These are phyloP conservation scores for Aspergillus homomorphus DNA, from an alignment of 495 filamentous ascomycete species.

Conservation along the genomic window DNA sequence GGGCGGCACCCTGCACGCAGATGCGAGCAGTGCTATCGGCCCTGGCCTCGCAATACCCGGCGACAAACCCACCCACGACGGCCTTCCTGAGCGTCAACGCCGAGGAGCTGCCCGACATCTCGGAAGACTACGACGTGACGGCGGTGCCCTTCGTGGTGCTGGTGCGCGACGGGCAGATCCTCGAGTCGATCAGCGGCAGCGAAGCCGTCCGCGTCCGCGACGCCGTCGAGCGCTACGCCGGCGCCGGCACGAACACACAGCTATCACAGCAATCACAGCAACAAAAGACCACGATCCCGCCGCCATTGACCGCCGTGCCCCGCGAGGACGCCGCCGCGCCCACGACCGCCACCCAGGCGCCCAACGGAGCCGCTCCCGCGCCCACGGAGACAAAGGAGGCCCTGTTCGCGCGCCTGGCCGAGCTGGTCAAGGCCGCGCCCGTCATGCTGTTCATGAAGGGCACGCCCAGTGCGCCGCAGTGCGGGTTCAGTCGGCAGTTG, in stretches of 20 bases:
- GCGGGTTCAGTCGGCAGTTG: constrained; percentile 88
- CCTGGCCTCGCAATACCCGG: constrained; percentile 78
- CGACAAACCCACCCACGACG: constrained; percentile 58
- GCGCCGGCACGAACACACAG: constrained; percentile 23
- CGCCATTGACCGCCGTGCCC: constrained; percentile 46
- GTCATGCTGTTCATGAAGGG: constrained; percentile 92
- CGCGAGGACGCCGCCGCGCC: constrained; percentile 34
- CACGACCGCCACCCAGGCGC: constrained; percentile 34
- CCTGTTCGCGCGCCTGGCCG: constrained; percentile 67
- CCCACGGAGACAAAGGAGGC: constrained; percentile 69
- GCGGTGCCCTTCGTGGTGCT: constrained; percentile 91
- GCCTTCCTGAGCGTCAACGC: constrained; percentile 87
- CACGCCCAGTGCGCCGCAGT: constrained; percentile 86
- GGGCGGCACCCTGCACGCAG: constrained; percentile 94
- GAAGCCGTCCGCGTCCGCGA: constrained; percentile 77
- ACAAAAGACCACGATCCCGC: constrained; percentile 47
- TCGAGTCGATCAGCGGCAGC: constrained; percentile 83
- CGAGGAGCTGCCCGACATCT: constrained; percentile 82
- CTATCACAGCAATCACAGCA: not conserved
- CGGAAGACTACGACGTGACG: constrained; percentile 85
- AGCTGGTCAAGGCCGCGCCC: constrained; percentile 88
- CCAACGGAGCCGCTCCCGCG: constrained; percentile 38
- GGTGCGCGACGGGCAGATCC: constrained; percentile 61
- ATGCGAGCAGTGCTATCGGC: constrained; percentile 84
- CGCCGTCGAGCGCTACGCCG: constrained; percentile 78